Conservation (phyloP, 75 land plant genomes). For the Azolla pinnata region DNA sequence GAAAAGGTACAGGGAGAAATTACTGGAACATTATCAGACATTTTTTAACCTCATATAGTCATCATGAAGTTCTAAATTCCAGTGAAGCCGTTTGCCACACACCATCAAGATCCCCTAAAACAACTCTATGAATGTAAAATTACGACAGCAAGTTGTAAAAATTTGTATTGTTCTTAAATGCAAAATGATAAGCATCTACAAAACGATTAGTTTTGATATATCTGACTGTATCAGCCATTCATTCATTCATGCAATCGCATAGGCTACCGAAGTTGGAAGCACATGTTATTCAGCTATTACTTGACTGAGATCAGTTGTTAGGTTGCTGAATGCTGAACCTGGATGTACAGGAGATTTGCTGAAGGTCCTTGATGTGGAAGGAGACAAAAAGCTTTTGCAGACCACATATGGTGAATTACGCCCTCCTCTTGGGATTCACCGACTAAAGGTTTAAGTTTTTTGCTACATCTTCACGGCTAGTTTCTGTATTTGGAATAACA, state of each 20-base stretch:
- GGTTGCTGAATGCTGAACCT: too few species aligned
- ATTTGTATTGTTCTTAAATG: too few species aligned
- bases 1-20: too few species aligned
- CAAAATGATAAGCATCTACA: not conserved
- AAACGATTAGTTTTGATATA: not conserved
- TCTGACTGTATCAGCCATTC: not conserved
- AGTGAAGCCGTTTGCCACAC: too few species aligned
- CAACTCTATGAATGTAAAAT: too few species aligned
- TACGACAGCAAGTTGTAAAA: too few species aligned
- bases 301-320: too few species aligned
- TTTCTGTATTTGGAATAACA: not conserved
- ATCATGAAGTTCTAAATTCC: too few species aligned
- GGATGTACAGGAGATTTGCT: conserved; percentile 51
- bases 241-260: not conserved
- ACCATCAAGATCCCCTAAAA: too few species aligned
- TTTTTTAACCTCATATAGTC: too few species aligned
- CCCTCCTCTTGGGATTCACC: conserved; percentile 94
- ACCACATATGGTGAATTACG: conserved; percentile 88
- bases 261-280: not conserved
- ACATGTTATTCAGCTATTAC: too few species aligned
- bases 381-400: conserved; percentile 38
- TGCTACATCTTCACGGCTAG: not conserved
- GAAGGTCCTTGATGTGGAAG: conserved; percentile 61
- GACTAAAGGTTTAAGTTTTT: conserved; percentile 63
- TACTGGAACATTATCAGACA: too few species aligned